Percentiles rank a stretch among this genome's conserved stretches.
Conservation (phyloP, 192 early-diverging fungal genomes). For the Chytriomyces sp. region DNA sequence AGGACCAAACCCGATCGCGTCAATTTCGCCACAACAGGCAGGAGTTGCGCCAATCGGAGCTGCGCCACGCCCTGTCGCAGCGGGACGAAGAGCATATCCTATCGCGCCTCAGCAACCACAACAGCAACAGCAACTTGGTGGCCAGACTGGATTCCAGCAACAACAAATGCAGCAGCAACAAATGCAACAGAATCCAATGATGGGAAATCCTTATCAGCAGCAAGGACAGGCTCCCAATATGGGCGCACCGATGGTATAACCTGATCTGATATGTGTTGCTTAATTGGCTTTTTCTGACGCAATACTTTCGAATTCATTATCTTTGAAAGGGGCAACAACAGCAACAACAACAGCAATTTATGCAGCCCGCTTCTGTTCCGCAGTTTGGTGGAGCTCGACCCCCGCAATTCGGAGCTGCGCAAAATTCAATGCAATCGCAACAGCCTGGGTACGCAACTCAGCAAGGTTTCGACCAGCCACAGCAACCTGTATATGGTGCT, state of each 20-base stretch:
- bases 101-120: conserved; percentile 8
- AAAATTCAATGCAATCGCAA: background rate
- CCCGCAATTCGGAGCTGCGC: conserved; percentile 29
- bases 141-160: conserved; percentile 45
- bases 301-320: background rate
- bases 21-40: background rate
- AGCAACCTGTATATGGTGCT: conserved; percentile 21
- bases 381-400: conserved; percentile 26
- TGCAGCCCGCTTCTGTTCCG: conserved; percentile 24
- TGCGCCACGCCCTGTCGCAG: background rate
- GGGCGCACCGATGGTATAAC: background rate
- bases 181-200: background rate
- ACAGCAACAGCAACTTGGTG: conserved; percentile 12
- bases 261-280: background rate
- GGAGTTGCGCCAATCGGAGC: background rate
- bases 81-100: conserved; percentile 22
- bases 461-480: background rate
- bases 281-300: background rate
- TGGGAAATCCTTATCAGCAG: background rate
- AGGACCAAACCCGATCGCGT: background rate
- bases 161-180: conserved; percentile 28
- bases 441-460: background rate
- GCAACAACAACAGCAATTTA: conserved; percentile 14
- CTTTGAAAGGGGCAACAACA: background rate
- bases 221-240: background rate